phyloP scores from a whole-genome alignment of 2,329 filamentous ascomycete species.

The Fusarium liriodendri region DNA sequence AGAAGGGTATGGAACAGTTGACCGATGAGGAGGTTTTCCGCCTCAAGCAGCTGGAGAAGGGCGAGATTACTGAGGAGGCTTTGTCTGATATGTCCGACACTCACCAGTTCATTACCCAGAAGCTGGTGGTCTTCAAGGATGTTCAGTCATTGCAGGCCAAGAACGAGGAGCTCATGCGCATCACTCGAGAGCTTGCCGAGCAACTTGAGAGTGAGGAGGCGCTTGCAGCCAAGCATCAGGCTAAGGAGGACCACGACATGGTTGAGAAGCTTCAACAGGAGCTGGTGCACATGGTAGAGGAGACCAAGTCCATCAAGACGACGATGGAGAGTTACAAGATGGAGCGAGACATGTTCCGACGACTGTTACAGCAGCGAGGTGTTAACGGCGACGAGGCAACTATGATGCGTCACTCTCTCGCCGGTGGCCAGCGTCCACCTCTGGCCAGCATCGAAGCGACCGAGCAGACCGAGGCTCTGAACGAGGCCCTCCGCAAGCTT shows the following conservation, averaged over 20 bases:
- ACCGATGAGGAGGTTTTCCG: constrained; percentile 78
- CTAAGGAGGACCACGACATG: constrained; percentile 74
- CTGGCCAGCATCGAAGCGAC: constrained; percentile 68
- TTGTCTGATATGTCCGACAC: constrained; percentile 84
- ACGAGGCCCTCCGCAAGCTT: constrained; percentile 84
- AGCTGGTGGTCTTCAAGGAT: constrained; percentile 89
- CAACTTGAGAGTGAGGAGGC: constrained; percentile 94
- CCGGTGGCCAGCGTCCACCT: constrained; percentile 65
- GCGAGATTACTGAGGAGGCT: constrained; percentile 77
- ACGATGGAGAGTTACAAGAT: constrained; percentile 94
- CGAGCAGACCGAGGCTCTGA: constrained; percentile 71
- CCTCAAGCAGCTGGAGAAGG: constrained; percentile 80
- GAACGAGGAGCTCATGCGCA: constrained; percentile 84
- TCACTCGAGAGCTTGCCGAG: constrained; percentile 86
- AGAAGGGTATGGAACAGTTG: constrained; percentile 80
- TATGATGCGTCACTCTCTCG: constrained; percentile 77
- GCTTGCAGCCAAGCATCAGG: constrained; percentile 71
- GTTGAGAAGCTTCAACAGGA: constrained; percentile 79
- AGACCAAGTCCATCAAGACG: constrained; percentile 82
- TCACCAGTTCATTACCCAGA: constrained; percentile 87
- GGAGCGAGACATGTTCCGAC: constrained; percentile 97
- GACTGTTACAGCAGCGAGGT: constrained; percentile 83
- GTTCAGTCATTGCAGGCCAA: constrained; percentile 87
- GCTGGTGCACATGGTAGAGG: constrained; percentile 81
- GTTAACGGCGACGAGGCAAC: constrained; percentile 72